Base-by-base conservation (phyloP, 495 filamentous ascomycete genomes). In the Hypoxylon rickii region DNA sequence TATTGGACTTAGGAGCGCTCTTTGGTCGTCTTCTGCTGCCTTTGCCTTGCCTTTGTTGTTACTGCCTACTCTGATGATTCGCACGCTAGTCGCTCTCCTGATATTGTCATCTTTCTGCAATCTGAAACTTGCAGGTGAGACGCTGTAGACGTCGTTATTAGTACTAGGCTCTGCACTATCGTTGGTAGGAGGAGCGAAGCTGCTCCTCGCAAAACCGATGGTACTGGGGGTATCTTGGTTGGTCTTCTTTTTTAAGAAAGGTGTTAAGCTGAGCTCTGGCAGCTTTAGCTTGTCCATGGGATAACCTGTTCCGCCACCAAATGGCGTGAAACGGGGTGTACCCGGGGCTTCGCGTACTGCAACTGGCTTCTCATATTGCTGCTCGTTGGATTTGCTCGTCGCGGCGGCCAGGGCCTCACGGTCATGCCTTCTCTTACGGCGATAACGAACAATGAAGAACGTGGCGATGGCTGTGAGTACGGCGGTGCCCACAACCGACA, bases 401-500 rank as follows among this genome's bases (percentile, higher is more conserved):
- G 44, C 40, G 12, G 41, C 26, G 7, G 36, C 49, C 4, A 52
- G 16, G 11, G 36, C 50, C 20, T 48, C 50, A 7, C 57, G 65
- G 7, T 39, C 24, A 17, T 41, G 31, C 18, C 34, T 53, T 61
- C 63, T 70, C 44, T 62, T 63, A 19, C 65, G 60, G 20, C 65
- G 40, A 34, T 65, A 69, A 22, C 71, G 63, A n/a, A 76, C 38
- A 32, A 71, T 52, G 22, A 74, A 54, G 29, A 56, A 67, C 24
- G 73, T 67, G 10, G 53, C 66, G 3, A 64, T 37, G 17, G 67
- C 54, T 4, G 69, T 74, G 18, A 77, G 47, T 32, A 77, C 58
- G 7, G 72, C 66, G 34, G 66, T 71, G 12, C 73, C 74, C 1
- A 76, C 60, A 7, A 77, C 65, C 6, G 73, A 65, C 15, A 68